Evolutionary conservation across 305 asterid species (phyloP).

Genomic region (Euphrasia arctica): DNA sequence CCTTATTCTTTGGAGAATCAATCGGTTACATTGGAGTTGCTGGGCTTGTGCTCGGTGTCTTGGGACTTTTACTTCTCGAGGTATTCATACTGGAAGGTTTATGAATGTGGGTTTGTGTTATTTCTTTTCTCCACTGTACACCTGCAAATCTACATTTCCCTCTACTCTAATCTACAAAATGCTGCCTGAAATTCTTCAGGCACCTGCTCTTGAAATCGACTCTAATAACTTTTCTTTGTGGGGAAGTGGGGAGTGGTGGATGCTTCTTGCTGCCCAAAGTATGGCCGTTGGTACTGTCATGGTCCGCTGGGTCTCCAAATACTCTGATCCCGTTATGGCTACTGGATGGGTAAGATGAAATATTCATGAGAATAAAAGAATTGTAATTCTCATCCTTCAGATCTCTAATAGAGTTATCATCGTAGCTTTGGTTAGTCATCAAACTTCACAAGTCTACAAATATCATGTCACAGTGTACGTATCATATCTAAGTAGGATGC

Average conservation of each 20-base stretch:
- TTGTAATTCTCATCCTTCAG: too few relatives aligned
- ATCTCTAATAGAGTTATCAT: not conserved
- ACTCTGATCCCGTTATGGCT: conserved; percentile 94
- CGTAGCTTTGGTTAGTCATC: conserved; percentile 8
- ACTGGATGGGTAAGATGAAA: conserved; percentile 82
- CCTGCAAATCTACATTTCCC: conserved; percentile 2
- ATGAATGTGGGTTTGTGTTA: not conserved
- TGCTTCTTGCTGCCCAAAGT: conserved; percentile 99
- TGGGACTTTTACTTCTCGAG: conserved; percentile 93
- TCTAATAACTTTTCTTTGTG: conserved; percentile 60
- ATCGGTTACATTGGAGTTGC: conserved; percentile 70
- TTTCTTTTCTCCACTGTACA: conserved; percentile 17
- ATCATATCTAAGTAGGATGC: too few relatives aligned
- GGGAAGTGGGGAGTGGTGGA: conserved; percentile 99
- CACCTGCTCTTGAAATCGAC: conserved; percentile 63
- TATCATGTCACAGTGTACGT: not conserved
- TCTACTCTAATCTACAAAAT: conserved; percentile 24
- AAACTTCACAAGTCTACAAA: not conserved
- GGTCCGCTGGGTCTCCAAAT: conserved; percentile 96
- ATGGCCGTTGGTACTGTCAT: conserved; percentile 94
- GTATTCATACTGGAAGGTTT: conserved; percentile 34
- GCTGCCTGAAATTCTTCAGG: conserved; percentile 42
- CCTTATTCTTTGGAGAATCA: conserved; percentile 83
- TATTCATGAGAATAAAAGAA: not conserved
- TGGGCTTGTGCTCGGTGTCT: conserved; percentile 87